These are phyloP conservation scores for Yarrowia sp. DNA, from an alignment of 805 yeast species.

Conservation along the genomic window DNA sequence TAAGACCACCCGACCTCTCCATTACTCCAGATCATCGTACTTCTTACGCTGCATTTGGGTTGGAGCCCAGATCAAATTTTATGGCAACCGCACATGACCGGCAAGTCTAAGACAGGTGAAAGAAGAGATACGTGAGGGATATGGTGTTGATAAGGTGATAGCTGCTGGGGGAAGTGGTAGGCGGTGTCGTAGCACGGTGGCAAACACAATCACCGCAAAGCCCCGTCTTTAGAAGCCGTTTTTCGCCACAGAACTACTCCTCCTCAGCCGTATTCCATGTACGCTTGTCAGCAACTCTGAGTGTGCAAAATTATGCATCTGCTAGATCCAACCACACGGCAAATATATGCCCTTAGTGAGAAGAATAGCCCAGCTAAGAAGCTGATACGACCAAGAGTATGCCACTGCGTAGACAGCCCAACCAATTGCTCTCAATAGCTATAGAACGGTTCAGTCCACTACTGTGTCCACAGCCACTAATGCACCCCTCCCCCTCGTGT, in stretches of 20 bases:
- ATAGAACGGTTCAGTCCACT: background rate
- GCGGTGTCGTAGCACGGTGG: too few species aligned
- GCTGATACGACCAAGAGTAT: too few species aligned
- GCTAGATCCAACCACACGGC: conserved; percentile 10
- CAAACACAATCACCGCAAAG: too few species aligned
- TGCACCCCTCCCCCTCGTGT: conserved; percentile 34
- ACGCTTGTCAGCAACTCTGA: background rate
- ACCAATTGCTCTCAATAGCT: background rate
- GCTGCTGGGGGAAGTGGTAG: too few species aligned
- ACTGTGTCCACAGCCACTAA: background rate
- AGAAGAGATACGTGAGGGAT: background rate
- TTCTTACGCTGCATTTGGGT: background rate
- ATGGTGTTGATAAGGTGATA: background rate
- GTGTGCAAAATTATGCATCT: background rate
- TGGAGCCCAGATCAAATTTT: conserved; percentile 19
- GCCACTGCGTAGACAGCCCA: too few species aligned
- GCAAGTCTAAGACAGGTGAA: conserved; percentile 17
- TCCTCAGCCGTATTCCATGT: background rate
- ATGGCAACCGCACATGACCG: conserved; percentile 34
- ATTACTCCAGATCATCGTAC: too few species aligned
- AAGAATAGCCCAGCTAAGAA: too few species aligned
- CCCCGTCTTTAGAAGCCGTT: too few species aligned
- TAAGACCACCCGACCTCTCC: too few species aligned
- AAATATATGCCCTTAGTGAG: background rate
- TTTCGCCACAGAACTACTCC: too few species aligned